Percentiles rank a stretch among this genome's conserved stretches.
phyloP scores from a whole-genome alignment of 306 rosid genomes.

The Trichosanthes truncata region DNA sequence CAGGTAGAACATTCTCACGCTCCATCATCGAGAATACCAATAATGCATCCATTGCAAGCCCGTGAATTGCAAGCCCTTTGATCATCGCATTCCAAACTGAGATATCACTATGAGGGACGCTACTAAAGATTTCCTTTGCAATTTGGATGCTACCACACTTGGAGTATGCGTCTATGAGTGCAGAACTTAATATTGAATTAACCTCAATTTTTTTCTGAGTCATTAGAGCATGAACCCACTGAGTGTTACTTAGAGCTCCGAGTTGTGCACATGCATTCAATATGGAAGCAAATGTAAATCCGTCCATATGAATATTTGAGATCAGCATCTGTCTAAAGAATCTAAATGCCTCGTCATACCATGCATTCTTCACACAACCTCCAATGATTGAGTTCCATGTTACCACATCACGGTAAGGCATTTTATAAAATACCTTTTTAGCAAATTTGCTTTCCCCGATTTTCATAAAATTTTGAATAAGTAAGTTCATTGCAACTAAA shows the following conservation, averaged over 20 bases:
- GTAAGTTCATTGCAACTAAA: conserved; percentile 27
- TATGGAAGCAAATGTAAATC: conserved; percentile 58
- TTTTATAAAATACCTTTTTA: conserved; percentile 38
- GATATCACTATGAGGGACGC: conserved; percentile 24
- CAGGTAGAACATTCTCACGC: conserved; percentile 39
- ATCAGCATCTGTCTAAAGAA: conserved; percentile 32
- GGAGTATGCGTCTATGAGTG: conserved; percentile 57
- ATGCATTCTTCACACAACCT: conserved; percentile 43
- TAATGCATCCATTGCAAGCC: conserved; percentile 46
- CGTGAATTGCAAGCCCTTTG: conserved; percentile 56
- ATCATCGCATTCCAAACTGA: conserved; percentile 78
- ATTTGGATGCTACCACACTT: conserved; percentile 53
- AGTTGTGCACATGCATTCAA: conserved; percentile 48
- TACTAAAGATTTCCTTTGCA: conserved; percentile 36
- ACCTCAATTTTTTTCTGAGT: conserved; percentile 32
- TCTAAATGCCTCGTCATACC: conserved; percentile 30
- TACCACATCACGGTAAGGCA: conserved; percentile 35
- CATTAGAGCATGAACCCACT: conserved; percentile 53
- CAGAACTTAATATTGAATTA: conserved; percentile 46
- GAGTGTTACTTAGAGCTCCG: conserved; percentile 40
- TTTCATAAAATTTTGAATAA: conserved; percentile 31
- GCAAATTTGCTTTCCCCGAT: conserved; percentile 40
- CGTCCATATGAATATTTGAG: conserved; percentile 45
- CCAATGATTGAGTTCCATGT: conserved; percentile 62
- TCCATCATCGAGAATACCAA: conserved; percentile 40